Evolutionary conservation across 805 yeast species (phyloP).

Genomic region (Saturnispora ahearnii): DNA sequence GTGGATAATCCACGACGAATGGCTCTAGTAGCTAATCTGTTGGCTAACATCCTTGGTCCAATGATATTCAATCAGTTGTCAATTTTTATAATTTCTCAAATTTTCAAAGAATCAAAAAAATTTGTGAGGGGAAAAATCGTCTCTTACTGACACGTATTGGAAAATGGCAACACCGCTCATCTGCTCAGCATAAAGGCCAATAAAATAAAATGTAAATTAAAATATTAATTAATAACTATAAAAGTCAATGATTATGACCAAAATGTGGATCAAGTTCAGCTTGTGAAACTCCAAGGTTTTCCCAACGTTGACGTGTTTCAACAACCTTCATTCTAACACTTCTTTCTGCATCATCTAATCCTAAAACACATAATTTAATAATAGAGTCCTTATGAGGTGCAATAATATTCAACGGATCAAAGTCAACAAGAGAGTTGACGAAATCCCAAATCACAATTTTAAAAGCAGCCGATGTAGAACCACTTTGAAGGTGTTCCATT

Average conservation of each 20-base stretch:
- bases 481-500: background rate
- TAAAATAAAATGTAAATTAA: background rate
- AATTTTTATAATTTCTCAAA: background rate
- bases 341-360: slow-evolving; percentile 68
- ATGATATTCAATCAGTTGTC: background rate
- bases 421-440: slow-evolving; percentile 32
- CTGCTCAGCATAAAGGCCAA: background rate
- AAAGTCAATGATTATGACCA: background rate
- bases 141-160: background rate
- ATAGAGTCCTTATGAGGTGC: slow-evolving; percentile 45
- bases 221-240: background rate
- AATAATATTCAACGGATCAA: slow-evolving; percentile 31
- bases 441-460: slow-evolving; percentile 1
- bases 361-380: slow-evolving; percentile 37
- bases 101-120: background rate
- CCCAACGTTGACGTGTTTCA: slow-evolving; percentile 71
- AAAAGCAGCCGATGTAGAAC: background rate
- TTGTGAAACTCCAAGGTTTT: slow-evolving; percentile 34
- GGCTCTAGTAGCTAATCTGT: slow-evolving; percentile 2
- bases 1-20: slow-evolving; percentile 5
- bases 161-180: background rate
- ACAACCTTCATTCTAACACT: slow-evolving; percentile 66
- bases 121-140: slow-evolving; percentile 2
- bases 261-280: slow-evolving; percentile 3
- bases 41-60: slow-evolving; percentile 9